phyloP scores from a whole-genome alignment of 2,329 filamentous ascomycete species.

The Penicillium verrucosum region DNA sequence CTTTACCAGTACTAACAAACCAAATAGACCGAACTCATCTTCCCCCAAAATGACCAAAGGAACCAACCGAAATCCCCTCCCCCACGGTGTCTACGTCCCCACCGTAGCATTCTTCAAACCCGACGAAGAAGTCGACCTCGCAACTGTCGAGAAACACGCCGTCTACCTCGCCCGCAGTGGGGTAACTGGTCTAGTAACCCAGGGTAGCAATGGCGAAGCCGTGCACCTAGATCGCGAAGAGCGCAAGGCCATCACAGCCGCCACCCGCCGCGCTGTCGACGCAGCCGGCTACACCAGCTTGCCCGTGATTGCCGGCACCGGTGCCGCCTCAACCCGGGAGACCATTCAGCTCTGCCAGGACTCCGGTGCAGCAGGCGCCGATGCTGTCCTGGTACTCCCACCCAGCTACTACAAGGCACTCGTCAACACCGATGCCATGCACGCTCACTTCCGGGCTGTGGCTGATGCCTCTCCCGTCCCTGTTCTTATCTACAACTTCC shows the following conservation, averaged over 20 bases:
- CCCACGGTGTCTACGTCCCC: constrained; percentile 65
- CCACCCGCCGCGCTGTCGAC: constrained; percentile 68
- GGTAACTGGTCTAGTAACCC: constrained; percentile 70
- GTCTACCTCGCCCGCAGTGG: constrained; percentile 69
- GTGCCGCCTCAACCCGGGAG: constrained; percentile 69
- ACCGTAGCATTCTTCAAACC: constrained; percentile 71
- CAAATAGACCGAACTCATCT: neutral
- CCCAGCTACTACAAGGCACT: constrained; percentile 71
- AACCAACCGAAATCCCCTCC: constrained; percentile 29
- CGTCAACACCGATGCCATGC: constrained; percentile 58
- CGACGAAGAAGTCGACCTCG: constrained; percentile 63
- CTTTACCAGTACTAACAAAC: neutral
- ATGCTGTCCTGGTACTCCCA: constrained; percentile 72
- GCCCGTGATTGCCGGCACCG: constrained; percentile 73
- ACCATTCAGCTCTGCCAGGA: constrained; percentile 67
- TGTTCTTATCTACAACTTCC: constrained; percentile 71
- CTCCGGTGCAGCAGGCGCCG: constrained; percentile 65
- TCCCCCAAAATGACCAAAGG: constrained; percentile 24
- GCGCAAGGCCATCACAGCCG: constrained; percentile 64
- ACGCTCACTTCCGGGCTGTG: constrained; percentile 64
- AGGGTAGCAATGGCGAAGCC: constrained; percentile 80
- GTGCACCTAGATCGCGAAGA: constrained; percentile 72
- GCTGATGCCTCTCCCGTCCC: constrained; percentile 60
- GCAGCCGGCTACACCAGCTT: constrained; percentile 62
- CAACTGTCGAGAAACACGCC: constrained; percentile 57